phyloP scores from a whole-genome alignment of 257 asterid genomes.

The Cinchona pubescens region DNA sequence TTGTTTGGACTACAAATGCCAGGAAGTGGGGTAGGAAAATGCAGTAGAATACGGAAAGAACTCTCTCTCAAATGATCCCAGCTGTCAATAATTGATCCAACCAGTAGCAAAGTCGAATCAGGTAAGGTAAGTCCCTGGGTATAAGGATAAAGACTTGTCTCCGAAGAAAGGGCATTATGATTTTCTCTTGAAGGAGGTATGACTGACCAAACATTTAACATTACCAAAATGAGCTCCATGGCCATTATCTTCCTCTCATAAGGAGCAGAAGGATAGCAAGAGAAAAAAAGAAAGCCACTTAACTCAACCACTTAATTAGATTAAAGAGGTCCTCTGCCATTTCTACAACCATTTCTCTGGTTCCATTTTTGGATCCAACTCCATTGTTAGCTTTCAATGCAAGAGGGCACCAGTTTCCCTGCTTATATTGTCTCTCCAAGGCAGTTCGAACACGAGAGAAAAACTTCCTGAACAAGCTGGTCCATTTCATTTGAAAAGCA shows the following conservation, averaged over 20 bases:
- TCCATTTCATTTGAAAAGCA: conserved; percentile 97
- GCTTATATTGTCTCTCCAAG: conserved; percentile 77
- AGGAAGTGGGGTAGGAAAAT: conserved; percentile 91
- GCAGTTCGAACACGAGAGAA: conserved; percentile 87
- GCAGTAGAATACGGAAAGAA: conserved; percentile 67
- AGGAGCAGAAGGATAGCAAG: conserved; percentile 98
- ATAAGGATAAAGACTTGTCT: conserved; percentile 56
- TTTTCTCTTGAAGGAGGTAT: conserved; percentile 36
- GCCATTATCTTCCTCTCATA: conserved; percentile 97
- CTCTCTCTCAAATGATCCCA: conserved; percentile 90
- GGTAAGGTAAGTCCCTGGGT: conserved; percentile 60
- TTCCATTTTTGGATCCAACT: conserved; percentile 28
- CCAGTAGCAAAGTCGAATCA: conserved; percentile 71
- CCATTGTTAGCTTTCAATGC: conserved; percentile 34
- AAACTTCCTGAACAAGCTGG: conserved; percentile 87
- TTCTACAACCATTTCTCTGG: conserved; percentile 32
- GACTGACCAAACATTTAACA: conserved; percentile 80
- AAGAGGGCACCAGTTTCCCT: conserved; percentile 68
- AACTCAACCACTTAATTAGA: conserved; percentile 78
- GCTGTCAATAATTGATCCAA: conserved; percentile 93
- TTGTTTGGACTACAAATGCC: conserved; percentile 56
- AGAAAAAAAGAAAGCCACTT: conserved; percentile 80
- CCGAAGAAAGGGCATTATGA: conserved; percentile 36
- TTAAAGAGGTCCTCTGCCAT: conserved; percentile 69
- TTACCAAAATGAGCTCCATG: conserved; percentile 72